phyloP scores from a whole-genome alignment of 2,329 filamentous ascomycete species.

The Dactylellina haptotyla region DNA sequence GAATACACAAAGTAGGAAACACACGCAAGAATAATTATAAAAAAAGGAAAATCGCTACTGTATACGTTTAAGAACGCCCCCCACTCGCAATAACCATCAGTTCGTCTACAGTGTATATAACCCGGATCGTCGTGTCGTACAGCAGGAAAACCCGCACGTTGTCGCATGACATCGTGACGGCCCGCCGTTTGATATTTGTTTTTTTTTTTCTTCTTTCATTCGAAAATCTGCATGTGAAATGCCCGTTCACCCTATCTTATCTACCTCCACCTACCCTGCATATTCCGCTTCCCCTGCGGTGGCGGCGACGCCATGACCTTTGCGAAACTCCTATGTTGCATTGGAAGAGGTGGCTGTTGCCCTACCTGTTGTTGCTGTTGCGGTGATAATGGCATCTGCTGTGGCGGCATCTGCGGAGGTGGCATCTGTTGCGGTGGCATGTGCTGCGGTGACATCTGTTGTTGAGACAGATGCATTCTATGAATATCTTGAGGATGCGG shows the following conservation, averaged over 20 bases:
- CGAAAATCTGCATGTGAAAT: no score
- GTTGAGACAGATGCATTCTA: not conserved
- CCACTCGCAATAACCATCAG: no score
- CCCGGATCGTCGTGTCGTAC: no score
- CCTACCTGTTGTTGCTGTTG: conserved; percentile 17
- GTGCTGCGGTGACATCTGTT: no score
- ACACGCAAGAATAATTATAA: no score
- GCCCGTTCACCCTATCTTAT: no score
- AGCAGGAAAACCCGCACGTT: not conserved
- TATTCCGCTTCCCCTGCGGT: conserved; percentile 37
- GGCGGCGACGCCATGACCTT: conserved; percentile 51
- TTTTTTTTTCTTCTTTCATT: no score
- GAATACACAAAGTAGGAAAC: not conserved
- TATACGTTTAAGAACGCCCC: no score
- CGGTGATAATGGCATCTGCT: not conserved
- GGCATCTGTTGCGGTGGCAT: not conserved
- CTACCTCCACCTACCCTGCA: conserved; percentile 51
- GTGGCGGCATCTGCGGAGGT: not conserved
- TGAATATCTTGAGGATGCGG: conserved; percentile 20
- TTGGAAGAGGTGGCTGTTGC: conserved; percentile 2
- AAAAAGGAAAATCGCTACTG: no score
- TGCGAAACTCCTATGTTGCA: conserved; percentile 49
- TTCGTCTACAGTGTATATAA: no score
- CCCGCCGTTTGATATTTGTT: not conserved
- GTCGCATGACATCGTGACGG: conserved; percentile 3